Percentiles rank a stretch among this genome's conserved stretches.
Evolutionary conservation across 2,329 filamentous ascomycete genomes (phyloP).

Genomic region (Pezicula carpinea): DNA sequence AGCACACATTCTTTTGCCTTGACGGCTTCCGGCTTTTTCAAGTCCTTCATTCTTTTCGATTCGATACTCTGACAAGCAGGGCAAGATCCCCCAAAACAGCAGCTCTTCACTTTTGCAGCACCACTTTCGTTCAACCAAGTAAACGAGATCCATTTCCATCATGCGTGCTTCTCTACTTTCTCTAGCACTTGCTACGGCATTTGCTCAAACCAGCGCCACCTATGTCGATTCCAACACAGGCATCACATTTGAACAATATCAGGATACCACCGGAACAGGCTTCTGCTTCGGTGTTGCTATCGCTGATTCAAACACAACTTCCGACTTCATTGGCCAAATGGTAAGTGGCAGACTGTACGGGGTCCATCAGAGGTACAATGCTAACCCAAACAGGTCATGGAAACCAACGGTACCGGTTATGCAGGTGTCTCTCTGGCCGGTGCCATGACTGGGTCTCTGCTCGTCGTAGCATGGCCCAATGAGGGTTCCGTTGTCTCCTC

Average conservation of each 20-base stretch:
- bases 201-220: slow-evolving; percentile 12
- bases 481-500: slow-evolving; percentile 36
- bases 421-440: slow-evolving; percentile 43
- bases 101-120: not conserved
- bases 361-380: not conserved
- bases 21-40: not conserved
- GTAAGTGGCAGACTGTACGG: slow-evolving; percentile 21
- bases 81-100: not conserved
- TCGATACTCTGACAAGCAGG: not conserved
- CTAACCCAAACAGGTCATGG: slow-evolving; percentile 26
- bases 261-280: slow-evolving; percentile 28
- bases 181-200: slow-evolving; percentile 7
- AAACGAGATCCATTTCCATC: not conserved
- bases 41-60: not conserved
- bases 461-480: slow-evolving; percentile 46
- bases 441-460: slow-evolving; percentile 41
- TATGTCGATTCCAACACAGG: slow-evolving; percentile 41
- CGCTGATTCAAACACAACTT: slow-evolving; percentile 37
- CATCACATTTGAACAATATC: slow-evolving; percentile 38
- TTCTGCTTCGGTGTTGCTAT: slow-evolving; percentile 47
- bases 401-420: slow-evolving; percentile 38
- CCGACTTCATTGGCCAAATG: slow-evolving; percentile 52
- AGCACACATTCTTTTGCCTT: slow-evolving; percentile 1
- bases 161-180: not conserved
- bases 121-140: not conserved